phyloP scores from a whole-genome alignment of 345 rosid genomes.

The Corymbia maculata region DNA sequence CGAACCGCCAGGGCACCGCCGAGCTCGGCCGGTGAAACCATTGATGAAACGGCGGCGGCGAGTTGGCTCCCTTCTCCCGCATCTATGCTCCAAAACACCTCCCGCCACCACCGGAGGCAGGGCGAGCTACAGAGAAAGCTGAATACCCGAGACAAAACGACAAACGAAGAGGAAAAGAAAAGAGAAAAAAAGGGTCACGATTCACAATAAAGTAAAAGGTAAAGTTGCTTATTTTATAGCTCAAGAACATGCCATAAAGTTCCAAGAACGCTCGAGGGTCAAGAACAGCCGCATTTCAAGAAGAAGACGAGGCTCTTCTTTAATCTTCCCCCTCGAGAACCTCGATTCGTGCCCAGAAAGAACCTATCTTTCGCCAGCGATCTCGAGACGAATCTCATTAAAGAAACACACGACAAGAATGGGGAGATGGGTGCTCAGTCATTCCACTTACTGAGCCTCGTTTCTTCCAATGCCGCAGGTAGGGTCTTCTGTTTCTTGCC shows the following conservation, averaged over 20 bases:
- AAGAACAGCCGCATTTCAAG: not conserved
- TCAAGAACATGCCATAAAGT: not conserved
- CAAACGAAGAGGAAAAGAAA: not conserved
- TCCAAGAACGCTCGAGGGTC: not conserved
- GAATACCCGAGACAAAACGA: not conserved
- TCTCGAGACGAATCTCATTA: not conserved
- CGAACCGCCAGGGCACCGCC: slow-evolving; percentile 59
- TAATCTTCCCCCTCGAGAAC: not conserved
- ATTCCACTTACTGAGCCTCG: not conserved
- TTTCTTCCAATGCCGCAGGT: not conserved
- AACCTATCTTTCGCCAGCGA: not conserved
- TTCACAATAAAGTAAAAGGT: not conserved
- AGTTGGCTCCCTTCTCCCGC: slow-evolving; percentile 50
- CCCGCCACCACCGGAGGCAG: not conserved
- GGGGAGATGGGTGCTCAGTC: not conserved
- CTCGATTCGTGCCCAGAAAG: not conserved
- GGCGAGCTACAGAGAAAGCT: not conserved
- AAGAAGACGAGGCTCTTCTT: not conserved
- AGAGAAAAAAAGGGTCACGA: not conserved
- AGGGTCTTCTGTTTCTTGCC: not conserved
- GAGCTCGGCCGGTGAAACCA: not conserved
- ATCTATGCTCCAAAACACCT: slow-evolving; percentile 6
- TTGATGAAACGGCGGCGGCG: slow-evolving; percentile 3
- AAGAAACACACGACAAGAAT: not conserved
- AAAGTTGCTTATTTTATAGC: not conserved